Base-by-base conservation (phyloP, 371 early-diverging fungal genomes). In the Parasitella parasitica region DNA sequence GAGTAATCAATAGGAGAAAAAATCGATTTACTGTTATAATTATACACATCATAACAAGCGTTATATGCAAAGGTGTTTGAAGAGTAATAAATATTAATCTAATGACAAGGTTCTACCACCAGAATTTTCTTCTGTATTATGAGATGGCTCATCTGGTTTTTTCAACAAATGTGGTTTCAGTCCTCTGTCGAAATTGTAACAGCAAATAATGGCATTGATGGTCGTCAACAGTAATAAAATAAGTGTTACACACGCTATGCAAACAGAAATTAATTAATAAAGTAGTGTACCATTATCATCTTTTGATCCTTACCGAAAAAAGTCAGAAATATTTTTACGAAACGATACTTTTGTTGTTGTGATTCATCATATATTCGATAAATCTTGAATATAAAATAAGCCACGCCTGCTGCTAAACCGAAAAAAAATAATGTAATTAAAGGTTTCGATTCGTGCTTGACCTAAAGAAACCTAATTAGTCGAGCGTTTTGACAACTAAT, bases 351-450 rank as follows among this genome's bases (percentile, higher is more conserved):
- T 3, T 57, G 54, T 30, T 53, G 69, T 58, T 91, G 87, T 50
- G 72, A 61, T 1, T 84, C 78, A 22, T 83, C 76, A 49, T 86
- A 93, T 59, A 95, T 94, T 9, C 95, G 80, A 52, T 81, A 78
- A 11, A 94, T 76, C 68, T 96, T 95, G 82, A 90, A 95, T 37
- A 88, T 75, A 77, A 94, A 95, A 74, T 97, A 97, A 13, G 85
- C 89, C 11, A 89, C 81, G 5, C 88, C 91, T 15, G 85, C 79
- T 2, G 89, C 70, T 24, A 91, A 75, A 4, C 93, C 85, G n/a
- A 86, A 51, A 50, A 95, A 80, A 64, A 94, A 94, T 2, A 80
- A 54, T 8, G 74, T 59, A 78, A 94, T 89, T 39, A 91, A 41
- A 15, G 65, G 61, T 48, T 66, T 68, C 13, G 79, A 78, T 57